Evolutionary conservation across 192 early-diverging fungal species (phyloP).

Genomic region (Coemansia nantahalensis): DNA sequence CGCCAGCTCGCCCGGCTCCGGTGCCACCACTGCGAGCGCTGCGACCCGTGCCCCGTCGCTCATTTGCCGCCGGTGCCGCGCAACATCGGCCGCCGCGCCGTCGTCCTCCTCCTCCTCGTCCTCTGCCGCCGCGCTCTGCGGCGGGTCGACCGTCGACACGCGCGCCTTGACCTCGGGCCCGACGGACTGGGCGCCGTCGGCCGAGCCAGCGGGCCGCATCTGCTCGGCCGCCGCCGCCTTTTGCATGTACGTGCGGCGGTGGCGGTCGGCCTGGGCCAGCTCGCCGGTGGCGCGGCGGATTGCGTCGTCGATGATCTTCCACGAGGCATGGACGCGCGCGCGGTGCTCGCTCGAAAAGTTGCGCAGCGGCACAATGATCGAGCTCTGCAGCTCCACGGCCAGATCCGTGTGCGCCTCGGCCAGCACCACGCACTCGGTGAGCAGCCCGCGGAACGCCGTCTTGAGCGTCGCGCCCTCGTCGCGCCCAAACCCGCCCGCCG

Average conservation of each 20-base stretch:
- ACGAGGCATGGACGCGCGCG: slow-evolving; percentile 43
- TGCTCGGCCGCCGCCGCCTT: slow-evolving; percentile 45
- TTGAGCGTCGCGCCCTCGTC: slow-evolving; percentile 55
- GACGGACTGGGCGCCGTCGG: slow-evolving; percentile 13
- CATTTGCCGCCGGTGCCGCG: slow-evolving; percentile 26
- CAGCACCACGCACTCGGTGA: slow-evolving; percentile 37
- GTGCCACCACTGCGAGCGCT: slow-evolving; percentile 14
- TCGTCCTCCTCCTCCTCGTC: too few species aligned
- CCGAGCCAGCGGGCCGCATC: slow-evolving; percentile 29
- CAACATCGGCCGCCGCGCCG: slow-evolving; percentile 30
- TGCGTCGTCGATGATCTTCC: slow-evolving; percentile 48
- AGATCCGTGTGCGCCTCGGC: slow-evolving; percentile 37
- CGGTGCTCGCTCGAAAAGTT: slow-evolving; percentile 45
- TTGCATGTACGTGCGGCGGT: slow-evolving; percentile 48
- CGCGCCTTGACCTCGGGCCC: slow-evolving; percentile 48
- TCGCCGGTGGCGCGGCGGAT: slow-evolving; percentile 36
- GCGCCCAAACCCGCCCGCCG: slow-evolving; percentile 37
- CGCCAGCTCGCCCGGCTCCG: slow-evolving; percentile 34
- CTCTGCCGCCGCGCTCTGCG: too few species aligned
- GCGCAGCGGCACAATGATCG: slow-evolving; percentile 44
- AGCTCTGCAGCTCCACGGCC: slow-evolving; percentile 45
- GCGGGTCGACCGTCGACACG: slow-evolving; percentile 16
- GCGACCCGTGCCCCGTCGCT: slow-evolving; percentile 10
- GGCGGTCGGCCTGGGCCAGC: slow-evolving; percentile 43
- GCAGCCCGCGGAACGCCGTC: slow-evolving; percentile 46